These are phyloP conservation scores for Agarophyton chilense DNA, from an alignment of 23 red algal genomes.

Conservation along the genomic window DNA sequence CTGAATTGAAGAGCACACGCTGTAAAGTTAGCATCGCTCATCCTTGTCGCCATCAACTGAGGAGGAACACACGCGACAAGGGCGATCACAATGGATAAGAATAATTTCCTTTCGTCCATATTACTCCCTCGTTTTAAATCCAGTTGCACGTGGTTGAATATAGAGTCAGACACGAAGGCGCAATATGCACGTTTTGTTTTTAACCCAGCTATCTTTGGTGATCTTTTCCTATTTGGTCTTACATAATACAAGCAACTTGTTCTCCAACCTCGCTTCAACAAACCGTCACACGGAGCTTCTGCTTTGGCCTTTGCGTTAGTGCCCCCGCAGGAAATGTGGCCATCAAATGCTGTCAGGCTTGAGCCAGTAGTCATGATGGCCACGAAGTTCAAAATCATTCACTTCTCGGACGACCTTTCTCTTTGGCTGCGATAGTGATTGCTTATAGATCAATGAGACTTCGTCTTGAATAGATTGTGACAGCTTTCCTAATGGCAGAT, in stretches of 20 bases:
- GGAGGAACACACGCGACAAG: background rate
- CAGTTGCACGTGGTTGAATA: too few species aligned
- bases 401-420: constrained; percentile 37
- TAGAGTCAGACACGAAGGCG: too few species aligned
- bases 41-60: background rate
- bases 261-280: background rate
- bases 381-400: constrained; percentile 8
- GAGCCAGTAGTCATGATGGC: constrained; percentile 43
- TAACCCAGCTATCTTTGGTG: too few species aligned
- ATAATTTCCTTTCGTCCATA: background rate
- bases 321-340: background rate
- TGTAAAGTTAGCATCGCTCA: background rate
- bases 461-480: constrained; percentile 58
- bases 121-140: too few species aligned
- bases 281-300: background rate
- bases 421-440: background rate
- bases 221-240: too few species aligned
- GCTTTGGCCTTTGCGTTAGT: background rate
- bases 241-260: too few species aligned
- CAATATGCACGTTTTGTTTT: too few species aligned
- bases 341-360: background rate
- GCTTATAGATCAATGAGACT: constrained; percentile 28
- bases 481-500: constrained; percentile 53
- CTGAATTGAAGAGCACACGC: background rate
- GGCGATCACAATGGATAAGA: background rate